These are phyloP conservation scores for Leccinum disarticulatum DNA, from an alignment of 768 basidiomycete genomes.

Conservation along the genomic window DNA sequence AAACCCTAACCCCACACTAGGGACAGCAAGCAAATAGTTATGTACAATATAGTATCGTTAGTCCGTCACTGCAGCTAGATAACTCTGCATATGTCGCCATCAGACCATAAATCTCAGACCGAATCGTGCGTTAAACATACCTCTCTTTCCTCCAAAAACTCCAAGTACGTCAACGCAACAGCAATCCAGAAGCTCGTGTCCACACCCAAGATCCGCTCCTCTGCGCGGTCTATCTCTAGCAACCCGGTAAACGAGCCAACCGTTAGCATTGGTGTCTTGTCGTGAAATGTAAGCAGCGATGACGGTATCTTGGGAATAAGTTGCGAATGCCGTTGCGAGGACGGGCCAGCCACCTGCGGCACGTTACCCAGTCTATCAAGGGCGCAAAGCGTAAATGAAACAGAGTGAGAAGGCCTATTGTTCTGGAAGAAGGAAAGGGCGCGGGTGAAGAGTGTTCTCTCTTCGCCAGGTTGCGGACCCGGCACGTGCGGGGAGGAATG, in stretches of 20 bases:
- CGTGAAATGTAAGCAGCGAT: slow-evolving; percentile 66
- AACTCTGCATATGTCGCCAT: slow-evolving; percentile 43
- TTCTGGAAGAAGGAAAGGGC: slow-evolving; percentile 50
- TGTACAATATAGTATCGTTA: slow-evolving; percentile 22
- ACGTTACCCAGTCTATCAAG: slow-evolving; percentile 20
- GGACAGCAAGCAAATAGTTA: not conserved
- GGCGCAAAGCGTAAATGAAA: slow-evolving; percentile 56
- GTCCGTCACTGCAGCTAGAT: slow-evolving; percentile 53
- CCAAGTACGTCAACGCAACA: slow-evolving; percentile 69
- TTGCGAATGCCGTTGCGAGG: slow-evolving; percentile 22
- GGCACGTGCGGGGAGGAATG: slow-evolving; percentile 40
- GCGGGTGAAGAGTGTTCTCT: slow-evolving; percentile 48
- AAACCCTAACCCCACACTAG: slow-evolving; percentile 14
- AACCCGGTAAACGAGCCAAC: slow-evolving; percentile 58
- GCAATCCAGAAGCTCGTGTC: slow-evolving; percentile 80
- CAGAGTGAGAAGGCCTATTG: slow-evolving; percentile 54
- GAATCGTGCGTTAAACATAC: slow-evolving; percentile 39
- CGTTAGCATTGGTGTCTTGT: slow-evolving; percentile 66
- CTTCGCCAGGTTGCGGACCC: slow-evolving; percentile 26
- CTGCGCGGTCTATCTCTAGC: slow-evolving; percentile 59
- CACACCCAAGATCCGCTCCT: slow-evolving; percentile 61
- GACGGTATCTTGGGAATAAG: slow-evolving; percentile 33
- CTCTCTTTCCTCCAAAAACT: slow-evolving; percentile 77
- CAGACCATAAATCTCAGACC: slow-evolving; percentile 2
- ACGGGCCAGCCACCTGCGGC: slow-evolving; percentile 19